Conservation (phyloP, 164 flowering plant species). For the Kalanchoe fedtschenkoi region DNA sequence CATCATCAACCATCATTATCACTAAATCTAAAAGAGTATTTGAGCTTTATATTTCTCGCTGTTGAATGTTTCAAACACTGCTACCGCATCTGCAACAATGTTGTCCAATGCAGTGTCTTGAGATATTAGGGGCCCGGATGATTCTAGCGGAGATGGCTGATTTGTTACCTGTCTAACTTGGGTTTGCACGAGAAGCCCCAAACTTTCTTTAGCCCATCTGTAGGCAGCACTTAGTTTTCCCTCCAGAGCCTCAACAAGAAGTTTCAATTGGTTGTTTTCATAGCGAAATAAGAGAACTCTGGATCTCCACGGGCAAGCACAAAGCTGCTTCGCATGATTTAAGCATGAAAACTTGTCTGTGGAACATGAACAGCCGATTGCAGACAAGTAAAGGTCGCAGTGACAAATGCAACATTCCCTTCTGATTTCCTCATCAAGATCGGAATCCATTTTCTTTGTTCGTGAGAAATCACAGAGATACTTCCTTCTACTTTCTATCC, state of each 20-base stretch:
- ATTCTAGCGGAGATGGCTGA: not conserved
- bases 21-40: not conserved
- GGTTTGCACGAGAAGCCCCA: conserved; percentile 42
- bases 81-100: too few relatives aligned
- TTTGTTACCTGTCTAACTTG: conserved; percentile 5
- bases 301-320: conserved; percentile 52
- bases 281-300: conserved; percentile 51
- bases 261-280: conserved; percentile 42
- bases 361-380: conserved; percentile 59
- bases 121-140: too few relatives aligned
- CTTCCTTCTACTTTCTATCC: conserved; percentile 39
- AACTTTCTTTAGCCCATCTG: conserved; percentile 65
- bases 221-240: conserved; percentile 65
- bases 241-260: conserved; percentile 56
- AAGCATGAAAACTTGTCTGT: conserved; percentile 53
- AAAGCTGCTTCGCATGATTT: conserved; percentile 53
- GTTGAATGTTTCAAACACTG: too few relatives aligned
- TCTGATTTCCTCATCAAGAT: conserved; percentile 35
- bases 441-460: conserved; percentile 36
- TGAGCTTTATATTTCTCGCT: not conserved
- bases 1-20: too few relatives aligned
- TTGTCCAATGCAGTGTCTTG: too few relatives aligned
- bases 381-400: conserved; percentile 64
- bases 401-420: conserved; percentile 54
- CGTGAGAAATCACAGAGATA: conserved; percentile 32